Evolutionary conservation across 306 rosid genomes (phyloP), one percentile per base, ranked within the genome.

Genomic region (Trifolium pratense): DNA sequence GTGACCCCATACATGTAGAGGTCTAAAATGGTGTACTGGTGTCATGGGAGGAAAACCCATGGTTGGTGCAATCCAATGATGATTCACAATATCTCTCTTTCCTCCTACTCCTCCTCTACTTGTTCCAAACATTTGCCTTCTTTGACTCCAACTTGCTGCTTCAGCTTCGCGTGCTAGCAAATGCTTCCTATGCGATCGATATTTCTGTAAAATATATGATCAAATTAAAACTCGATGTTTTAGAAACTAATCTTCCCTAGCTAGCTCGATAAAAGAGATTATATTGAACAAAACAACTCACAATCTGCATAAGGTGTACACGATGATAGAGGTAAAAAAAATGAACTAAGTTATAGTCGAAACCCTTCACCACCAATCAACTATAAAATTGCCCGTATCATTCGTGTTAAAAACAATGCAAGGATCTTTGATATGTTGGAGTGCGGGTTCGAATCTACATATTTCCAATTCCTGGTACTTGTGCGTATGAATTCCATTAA

Each of bases 1-100:
- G 78, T 94, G 98, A 6, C 98, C 98, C 98, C 98, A 94, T 16
- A 94, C 98, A 70, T 94, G 98, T 51, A 94, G 81, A 40, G 99
- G 95, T 75, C 95, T 84, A 65, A 85, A 89, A 66, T 89, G 90
- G 76, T 84, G 89, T 56, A 78, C 68, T 20, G 89, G 77, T 31
- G 83, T 73, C 39, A 80, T 77, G 7, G 90, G 89, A 73, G 99
- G 99, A 63, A 94, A 94, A 14, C 96, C 97, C 75, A 94, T 86
- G 73, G 96, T 86, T 7, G 97, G 89, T 79, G 86, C 88, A 9
- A 82, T 39, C 98, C 96, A 89, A 7, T 89, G 86, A 79, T 73
- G 86, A 79, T 73, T 87, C 45, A 80, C 60, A 23, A 79, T 56
- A 0, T 86, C 88, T 74, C 93, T 87, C 87, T 92, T 92, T 0